These are phyloP conservation scores for Handroanthus guayacan DNA, from an alignment of 257 asterid species.

Conservation along the genomic window DNA sequence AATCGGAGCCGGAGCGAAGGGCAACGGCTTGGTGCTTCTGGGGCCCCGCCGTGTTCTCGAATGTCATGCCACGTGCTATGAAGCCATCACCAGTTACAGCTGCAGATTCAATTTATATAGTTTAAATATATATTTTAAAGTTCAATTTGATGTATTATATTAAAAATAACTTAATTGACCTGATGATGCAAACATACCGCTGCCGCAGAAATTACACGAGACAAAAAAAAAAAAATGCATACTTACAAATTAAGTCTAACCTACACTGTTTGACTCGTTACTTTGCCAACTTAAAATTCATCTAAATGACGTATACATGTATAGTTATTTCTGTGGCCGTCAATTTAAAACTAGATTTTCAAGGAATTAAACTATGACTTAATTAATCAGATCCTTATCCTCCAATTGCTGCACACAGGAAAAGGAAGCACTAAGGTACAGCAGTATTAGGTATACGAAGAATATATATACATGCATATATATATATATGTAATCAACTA, in stretches of 20 bases:
- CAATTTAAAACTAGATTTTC: neutral
- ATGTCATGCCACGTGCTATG: conserved; percentile 65
- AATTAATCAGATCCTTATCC: neutral
- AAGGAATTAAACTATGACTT: neutral
- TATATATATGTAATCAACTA: too few relatives aligned
- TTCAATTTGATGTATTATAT: neutral
- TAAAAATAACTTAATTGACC: neutral
- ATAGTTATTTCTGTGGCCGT: too few relatives aligned
- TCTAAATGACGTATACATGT: too few relatives aligned
- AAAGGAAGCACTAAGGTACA: neutral
- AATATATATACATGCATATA: neutral
- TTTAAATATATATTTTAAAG: too few relatives aligned
- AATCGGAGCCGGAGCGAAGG: conserved; percentile 60
- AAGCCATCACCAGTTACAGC: conserved; percentile 62
- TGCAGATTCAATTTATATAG: conserved; percentile 17
- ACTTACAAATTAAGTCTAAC: neutral
- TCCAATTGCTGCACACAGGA: neutral
- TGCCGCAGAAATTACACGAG: neutral
- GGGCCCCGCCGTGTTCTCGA: conserved; percentile 74
- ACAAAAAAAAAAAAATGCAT: neutral
- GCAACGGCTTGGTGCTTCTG: conserved; percentile 74
- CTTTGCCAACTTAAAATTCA: neutral
- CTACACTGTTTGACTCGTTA: neutral
- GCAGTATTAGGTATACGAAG: neutral
- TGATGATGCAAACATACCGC: conserved; percentile 5